Base-by-base conservation (phyloP, 2,329 filamentous ascomycete genomes). In the Periconia sp. region DNA sequence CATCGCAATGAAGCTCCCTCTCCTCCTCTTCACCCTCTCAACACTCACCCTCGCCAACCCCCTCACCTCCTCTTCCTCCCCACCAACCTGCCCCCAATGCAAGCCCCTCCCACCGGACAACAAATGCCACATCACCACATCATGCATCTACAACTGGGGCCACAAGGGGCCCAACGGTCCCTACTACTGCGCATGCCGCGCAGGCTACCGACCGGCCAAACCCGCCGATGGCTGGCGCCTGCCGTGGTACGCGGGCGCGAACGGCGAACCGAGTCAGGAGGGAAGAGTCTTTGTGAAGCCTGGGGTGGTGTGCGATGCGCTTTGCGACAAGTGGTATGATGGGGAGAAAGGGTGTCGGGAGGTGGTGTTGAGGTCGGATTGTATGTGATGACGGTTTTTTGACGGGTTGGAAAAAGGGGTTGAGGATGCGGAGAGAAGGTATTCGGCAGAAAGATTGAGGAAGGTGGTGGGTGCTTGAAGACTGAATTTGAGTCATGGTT, bases 91-190 rank as follows among this genome's bases (percentile, higher is more conserved):
- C 30, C 22, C 23, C 3, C 42, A 45, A 40, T 45, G 42, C 38
- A 41, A 41, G n/a, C 42, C 42, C 4, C 30, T 36, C 23, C 40
- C 40, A 10, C 16, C 16, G 28, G 35, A 45, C 15, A 45, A 45
- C 30, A 37, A 45, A 18, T 45, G 42, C 36, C 26, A 45, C 36
- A 39, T 45, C 16, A 45, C 42, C 13, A 45, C 42, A 2, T 40
- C 36, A 2, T 45, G 42, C 42, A 40, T 30, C 6, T 45, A 24
- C 30, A 37, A 40, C 30, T 45, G 42, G 42, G 42, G 42, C 16
- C 42, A 45, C 22, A 26, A 21, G 17, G 21, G 15, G 22, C 4
- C 30, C 16, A 18, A 9, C n/a, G 17, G 21, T 4, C 42, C 42
- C 4, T 39, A 45, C 31, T 45, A 45, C 29, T 45, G 42, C 26